phyloP scores from a whole-genome alignment of 768 basidiomycete species.

The Clathrus columnatus region DNA sequence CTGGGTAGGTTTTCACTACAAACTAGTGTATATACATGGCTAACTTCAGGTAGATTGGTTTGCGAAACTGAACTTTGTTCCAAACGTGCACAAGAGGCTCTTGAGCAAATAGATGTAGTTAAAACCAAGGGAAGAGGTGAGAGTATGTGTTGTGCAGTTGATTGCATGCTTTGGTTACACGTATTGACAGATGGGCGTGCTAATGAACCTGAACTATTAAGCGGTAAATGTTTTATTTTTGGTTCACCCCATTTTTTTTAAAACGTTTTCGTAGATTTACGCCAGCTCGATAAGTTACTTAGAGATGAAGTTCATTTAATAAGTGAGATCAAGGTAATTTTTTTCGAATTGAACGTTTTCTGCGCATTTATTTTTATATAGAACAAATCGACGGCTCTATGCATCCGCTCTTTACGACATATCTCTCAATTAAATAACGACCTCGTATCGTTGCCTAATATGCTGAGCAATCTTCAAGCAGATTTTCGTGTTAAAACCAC shows the following conservation, averaged over 20 bases:
- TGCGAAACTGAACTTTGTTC: slow-evolving; percentile 51
- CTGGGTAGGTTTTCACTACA: slow-evolving; percentile 30
- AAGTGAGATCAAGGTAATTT: slow-evolving; percentile 33
- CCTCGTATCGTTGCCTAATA: slow-evolving; percentile 62
- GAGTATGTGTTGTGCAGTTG: background rate
- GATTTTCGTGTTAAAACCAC: slow-evolving; percentile 70
- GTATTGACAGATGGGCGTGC: slow-evolving; percentile 3
- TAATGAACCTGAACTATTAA: slow-evolving; percentile 6
- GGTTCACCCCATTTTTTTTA: background rate
- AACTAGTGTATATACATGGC: background rate
- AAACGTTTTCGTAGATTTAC: slow-evolving; percentile 39
- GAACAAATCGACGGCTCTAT: slow-evolving; percentile 67
- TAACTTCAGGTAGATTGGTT: slow-evolving; percentile 34
- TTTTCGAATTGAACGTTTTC: background rate
- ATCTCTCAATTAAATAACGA: slow-evolving; percentile 78
- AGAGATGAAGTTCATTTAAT: slow-evolving; percentile 54
- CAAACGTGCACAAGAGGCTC: slow-evolving; percentile 49
- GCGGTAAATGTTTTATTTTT: background rate
- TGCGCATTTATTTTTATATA: slow-evolving; percentile 27
- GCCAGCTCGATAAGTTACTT: slow-evolving; percentile 50
- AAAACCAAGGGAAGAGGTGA: slow-evolving; percentile 47
- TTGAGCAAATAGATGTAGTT: slow-evolving; percentile 46
- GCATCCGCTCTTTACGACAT: slow-evolving; percentile 55
- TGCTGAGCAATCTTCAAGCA: slow-evolving; percentile 55
- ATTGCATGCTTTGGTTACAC: background rate